A percentile compares a stretch with the other conserved stretches of the same genome.
phyloP scores from a whole-genome alignment of 805 yeast genomes.

The Candida wancherniae region DNA sequence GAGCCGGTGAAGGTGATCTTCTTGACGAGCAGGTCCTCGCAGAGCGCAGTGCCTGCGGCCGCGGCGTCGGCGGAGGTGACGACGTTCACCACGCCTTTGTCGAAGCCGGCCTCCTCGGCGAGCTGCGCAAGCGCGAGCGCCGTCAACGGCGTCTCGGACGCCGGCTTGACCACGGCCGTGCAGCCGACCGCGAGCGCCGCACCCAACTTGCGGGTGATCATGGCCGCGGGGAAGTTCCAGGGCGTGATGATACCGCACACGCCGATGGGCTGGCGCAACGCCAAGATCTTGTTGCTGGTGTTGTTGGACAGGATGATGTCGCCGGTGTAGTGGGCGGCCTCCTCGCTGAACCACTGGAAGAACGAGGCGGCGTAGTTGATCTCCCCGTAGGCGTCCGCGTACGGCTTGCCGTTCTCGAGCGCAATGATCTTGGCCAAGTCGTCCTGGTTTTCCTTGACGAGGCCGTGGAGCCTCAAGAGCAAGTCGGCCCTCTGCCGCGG shows the following conservation, averaged over 20 bases:
- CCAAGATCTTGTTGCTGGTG: constrained; percentile 45
- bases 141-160: constrained; percentile 67
- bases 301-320: constrained; percentile 55
- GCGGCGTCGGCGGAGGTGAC: constrained; percentile 42
- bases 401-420: constrained; percentile 71
- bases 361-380: constrained; percentile 64
- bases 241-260: constrained; percentile 78
- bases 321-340: constrained; percentile 70
- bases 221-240: constrained; percentile 81
- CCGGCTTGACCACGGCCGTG: constrained; percentile 73
- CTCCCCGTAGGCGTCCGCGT: constrained; percentile 69
- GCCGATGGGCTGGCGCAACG: constrained; percentile 73
- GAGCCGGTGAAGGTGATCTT: constrained; percentile 19
- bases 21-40: constrained; percentile 30
- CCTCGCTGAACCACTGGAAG: constrained; percentile 87
- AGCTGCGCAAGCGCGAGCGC: constrained; percentile 65
- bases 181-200: constrained; percentile 82
- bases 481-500: constrained; percentile 53
- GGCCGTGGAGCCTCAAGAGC: constrained; percentile 47
- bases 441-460: constrained; percentile 52
- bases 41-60: constrained; percentile 49
- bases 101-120: constrained; percentile 64
- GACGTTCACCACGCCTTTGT: constrained; percentile 64
- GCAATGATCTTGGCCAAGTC: constrained; percentile 64
- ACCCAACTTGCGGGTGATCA: constrained; percentile 70